Evolutionary conservation across 2,329 filamentous ascomycete genomes (phyloP).

Genomic region (Hymenoscyphus linearis): DNA sequence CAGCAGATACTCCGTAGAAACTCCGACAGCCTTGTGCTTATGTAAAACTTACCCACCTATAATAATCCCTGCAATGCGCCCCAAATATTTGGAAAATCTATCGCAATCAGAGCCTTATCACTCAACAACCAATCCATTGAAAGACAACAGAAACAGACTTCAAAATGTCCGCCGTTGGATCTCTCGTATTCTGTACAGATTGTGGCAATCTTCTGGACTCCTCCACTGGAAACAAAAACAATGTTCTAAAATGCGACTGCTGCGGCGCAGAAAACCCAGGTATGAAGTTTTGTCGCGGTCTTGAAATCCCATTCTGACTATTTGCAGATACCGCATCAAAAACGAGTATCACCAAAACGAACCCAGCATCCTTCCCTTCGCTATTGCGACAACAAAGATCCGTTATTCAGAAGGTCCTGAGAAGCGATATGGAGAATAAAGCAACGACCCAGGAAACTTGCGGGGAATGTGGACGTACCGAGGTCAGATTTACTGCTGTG

Average conservation of each 20-base stretch:
- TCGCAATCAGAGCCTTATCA: background rate
- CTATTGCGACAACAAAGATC: slow-evolving; percentile 80
- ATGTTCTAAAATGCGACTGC: slow-evolving; percentile 74
- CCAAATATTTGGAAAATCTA: background rate
- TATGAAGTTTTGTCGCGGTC: slow-evolving; percentile 35
- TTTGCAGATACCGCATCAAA: slow-evolving; percentile 62
- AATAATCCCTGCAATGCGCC: background rate
- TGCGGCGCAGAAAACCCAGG: slow-evolving; percentile 83
- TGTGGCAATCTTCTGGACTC: slow-evolving; percentile 87
- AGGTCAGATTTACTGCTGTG: slow-evolving; percentile 79
- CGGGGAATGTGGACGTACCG: slow-evolving; percentile 71
- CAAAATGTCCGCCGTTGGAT: slow-evolving; percentile 81
- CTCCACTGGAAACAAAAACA: slow-evolving; percentile 70
- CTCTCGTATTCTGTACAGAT: slow-evolving; percentile 85
- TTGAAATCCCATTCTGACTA: background rate
- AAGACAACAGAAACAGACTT: background rate
- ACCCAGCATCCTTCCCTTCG: slow-evolving; percentile 85
- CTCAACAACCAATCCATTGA: background rate
- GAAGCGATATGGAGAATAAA: slow-evolving; percentile 71
- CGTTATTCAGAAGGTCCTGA: slow-evolving; percentile 75
- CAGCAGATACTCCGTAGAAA: background rate
- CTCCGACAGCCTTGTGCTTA: background rate
- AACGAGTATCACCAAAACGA: slow-evolving; percentile 76
- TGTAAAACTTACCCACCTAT: background rate
- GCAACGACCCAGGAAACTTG: slow-evolving; percentile 66